A percentile compares a stretch with the other conserved stretches of the same genome.
Conservation (phyloP, 1,284 basidiomycete species). For the Pascua guehoae region DNA sequence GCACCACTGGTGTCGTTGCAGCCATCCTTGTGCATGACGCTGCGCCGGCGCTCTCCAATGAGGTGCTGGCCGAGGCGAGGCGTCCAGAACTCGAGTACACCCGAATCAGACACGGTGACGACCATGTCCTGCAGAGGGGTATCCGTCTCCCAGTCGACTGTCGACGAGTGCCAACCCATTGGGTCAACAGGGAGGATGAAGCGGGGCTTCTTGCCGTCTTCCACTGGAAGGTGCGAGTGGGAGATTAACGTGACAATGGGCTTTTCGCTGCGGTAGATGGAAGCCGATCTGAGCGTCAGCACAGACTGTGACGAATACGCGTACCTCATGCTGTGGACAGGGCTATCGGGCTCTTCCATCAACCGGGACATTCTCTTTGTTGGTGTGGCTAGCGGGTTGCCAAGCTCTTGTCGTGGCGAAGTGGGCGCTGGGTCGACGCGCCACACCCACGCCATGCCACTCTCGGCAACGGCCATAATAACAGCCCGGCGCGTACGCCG, state of each 20-base stretch:
- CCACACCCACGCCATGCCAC: constrained; percentile 46
- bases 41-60: constrained; percentile 6
- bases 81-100: constrained; percentile 78
- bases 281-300: not conserved
- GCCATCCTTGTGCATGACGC: constrained; percentile 5
- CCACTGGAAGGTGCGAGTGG: constrained; percentile 33
- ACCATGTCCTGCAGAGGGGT: constrained; percentile 62
- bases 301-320: constrained; percentile 30
- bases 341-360: not conserved
- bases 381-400: not conserved
- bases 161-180: constrained; percentile 71
- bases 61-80: constrained; percentile 54
- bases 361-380: not conserved
- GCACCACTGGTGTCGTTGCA: not conserved
- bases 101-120: constrained; percentile 67
- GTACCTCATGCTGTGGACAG: not conserved
- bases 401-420: constrained; percentile 9
- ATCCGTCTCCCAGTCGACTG: constrained; percentile 45
- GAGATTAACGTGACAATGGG: constrained; percentile 35
- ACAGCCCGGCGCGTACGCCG: constrained; percentile 38
- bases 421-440: constrained; percentile 28
- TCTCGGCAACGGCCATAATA: constrained; percentile 38
- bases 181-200: constrained; percentile 71
- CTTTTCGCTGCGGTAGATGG: constrained; percentile 20
- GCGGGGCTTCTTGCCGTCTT: constrained; percentile 20